Base-by-base conservation (phyloP, 768 basidiomycete species). In the Suillus occidentalis region DNA sequence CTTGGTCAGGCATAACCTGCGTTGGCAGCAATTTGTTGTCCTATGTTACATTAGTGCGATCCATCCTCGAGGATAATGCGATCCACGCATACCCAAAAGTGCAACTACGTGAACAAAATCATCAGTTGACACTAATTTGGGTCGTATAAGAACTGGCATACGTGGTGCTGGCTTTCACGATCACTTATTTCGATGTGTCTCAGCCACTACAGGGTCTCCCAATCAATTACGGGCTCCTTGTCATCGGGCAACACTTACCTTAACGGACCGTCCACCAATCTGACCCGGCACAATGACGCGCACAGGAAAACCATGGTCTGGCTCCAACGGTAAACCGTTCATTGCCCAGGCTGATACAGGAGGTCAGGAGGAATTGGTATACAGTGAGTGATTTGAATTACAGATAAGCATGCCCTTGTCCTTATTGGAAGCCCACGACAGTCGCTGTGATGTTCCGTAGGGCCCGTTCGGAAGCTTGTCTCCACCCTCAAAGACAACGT, bases 301-400 rank as follows among this genome's bases (percentile, higher is more conserved):
- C n/a, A 89, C 69, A 0, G 88, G 88, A 67, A 81, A 87, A 13
- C 88, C 88, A 65, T 90, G 88, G 67, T 89, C 88, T 6, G 87
- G 86, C 55, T 82, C 81, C 9, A 89, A 72, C 68, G 82, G 80
- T 28, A 82, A 72, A 2, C 87, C 87, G 63, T 88, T 88, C 87
- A 88, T 87, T 16, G 79, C 82, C 85, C 85, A 83, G 8, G 79
- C 79, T 74, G 20, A 45, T 13, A n/a, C 12, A 36, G 18, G 1
- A 31, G 42, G 12, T 57, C 31, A 25, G 58, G 10, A 60, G 34
- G 40, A 34, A 22, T 22, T 14, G 13, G 34, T 6, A 43, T 25
- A 36, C 12, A 22, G 34, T 28, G 50, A 31, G 1, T 39, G 7
- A 28, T 22, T 49, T 16, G 22, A 59, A 61, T 63, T 75, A 76